These are phyloP conservation scores for Kazachstania psychrophila DNA, from an alignment of 805 yeast genomes.

Conservation along the genomic window DNA sequence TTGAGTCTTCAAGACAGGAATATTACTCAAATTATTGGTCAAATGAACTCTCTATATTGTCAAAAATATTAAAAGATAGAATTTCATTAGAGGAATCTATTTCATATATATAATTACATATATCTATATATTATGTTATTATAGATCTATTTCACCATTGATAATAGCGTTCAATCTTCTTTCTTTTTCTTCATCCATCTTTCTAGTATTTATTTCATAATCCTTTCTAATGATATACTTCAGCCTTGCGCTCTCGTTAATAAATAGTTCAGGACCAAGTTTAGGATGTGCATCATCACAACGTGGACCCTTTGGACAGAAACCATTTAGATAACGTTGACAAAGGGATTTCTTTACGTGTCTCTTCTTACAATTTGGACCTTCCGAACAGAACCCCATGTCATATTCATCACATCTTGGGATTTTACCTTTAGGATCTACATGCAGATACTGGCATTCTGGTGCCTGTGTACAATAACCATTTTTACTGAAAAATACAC, in stretches of 20 bases:
- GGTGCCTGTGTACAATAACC: constrained; percentile 88
- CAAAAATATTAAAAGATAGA: constrained; percentile 8
- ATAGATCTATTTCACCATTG: constrained; percentile 21
- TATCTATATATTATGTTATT: constrained; percentile 1
- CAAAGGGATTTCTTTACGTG: constrained; percentile 72
- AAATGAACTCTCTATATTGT: constrained; percentile 7
- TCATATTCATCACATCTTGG: constrained; percentile 81
- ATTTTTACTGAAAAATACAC: constrained; percentile 70
- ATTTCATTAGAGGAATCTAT: constrained; percentile 4
- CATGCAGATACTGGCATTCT: constrained; percentile 87
- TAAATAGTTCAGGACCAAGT: constrained; percentile 30
- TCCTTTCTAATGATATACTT: constrained; percentile 23
- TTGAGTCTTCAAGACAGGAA: constrained; percentile 1
- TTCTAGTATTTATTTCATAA: constrained; percentile 28
- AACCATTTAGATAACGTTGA: constrained; percentile 75
- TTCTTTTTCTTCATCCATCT: constrained; percentile 29
- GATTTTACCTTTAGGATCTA: constrained; percentile 81
- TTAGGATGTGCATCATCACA: constrained; percentile 74
- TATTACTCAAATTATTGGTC: constrained; percentile 5
- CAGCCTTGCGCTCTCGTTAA: constrained; percentile 33
- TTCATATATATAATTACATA: not conserved
- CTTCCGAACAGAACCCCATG: constrained; percentile 85
- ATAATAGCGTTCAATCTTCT: constrained; percentile 30
- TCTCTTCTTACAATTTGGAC: constrained; percentile 74
- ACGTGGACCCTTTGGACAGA: constrained; percentile 80